Conservation (phyloP, 371 early-diverging fungal genomes). For the Circinella minor region DNA sequence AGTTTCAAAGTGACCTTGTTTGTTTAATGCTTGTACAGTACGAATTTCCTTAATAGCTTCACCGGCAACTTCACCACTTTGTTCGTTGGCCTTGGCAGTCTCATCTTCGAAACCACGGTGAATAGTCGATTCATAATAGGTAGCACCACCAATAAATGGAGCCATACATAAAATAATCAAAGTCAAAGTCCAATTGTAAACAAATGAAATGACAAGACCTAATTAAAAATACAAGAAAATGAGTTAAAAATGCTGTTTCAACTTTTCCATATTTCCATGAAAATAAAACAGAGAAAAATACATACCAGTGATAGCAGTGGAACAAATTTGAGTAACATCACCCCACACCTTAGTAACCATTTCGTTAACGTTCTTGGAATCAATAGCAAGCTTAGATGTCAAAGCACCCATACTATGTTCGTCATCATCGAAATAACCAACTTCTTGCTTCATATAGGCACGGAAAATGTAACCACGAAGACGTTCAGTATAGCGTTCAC, state of each 20-base stretch:
- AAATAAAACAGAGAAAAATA: background rate
- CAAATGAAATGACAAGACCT: constrained; percentile 56
- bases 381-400: constrained; percentile 78
- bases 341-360: constrained; percentile 68
- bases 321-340: constrained; percentile 50
- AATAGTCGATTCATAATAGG: constrained; percentile 46
- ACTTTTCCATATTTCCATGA: background rate
- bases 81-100: constrained; percentile 70
- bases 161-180: constrained; percentile 60
- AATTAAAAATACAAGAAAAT: background rate
- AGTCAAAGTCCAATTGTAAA: constrained; percentile 61
- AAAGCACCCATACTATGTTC: constrained; percentile 81
- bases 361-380: constrained; percentile 67
- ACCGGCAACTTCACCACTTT: constrained; percentile 75
- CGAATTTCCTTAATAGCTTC: constrained; percentile 90
- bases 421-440: constrained; percentile 83
- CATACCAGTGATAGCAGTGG: constrained; percentile 39
- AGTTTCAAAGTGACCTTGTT: constrained; percentile 70
- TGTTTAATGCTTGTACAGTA: constrained; percentile 85
- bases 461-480: constrained; percentile 56
- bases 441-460: constrained; percentile 75
- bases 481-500: constrained; percentile 61
- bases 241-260: background rate
- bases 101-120: constrained; percentile 62
- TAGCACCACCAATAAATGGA: constrained; percentile 56